A percentile compares a stretch with the other conserved stretches of the same genome.
These are phyloP conservation scores for Blumeria hordei DNA, from an alignment of 2,329 filamentous ascomycete species.

Conservation along the genomic window DNA sequence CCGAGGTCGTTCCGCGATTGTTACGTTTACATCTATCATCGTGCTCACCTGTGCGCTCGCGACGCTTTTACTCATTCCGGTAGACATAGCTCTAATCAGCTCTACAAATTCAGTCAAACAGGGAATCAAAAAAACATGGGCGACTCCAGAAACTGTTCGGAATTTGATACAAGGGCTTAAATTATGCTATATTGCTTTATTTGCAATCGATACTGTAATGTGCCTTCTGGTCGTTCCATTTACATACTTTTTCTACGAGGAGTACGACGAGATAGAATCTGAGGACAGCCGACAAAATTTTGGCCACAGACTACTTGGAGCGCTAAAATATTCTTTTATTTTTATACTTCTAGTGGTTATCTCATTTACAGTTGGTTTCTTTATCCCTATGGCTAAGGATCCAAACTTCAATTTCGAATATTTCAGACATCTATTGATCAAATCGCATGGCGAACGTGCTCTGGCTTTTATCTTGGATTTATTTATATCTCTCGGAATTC, in stretches of 20 bases:
- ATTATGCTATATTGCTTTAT: constrained; percentile 78
- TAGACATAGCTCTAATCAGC: constrained; percentile 86
- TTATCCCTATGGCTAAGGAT: constrained; percentile 57
- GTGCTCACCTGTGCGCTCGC: constrained; percentile 72
- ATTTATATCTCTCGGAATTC: constrained; percentile 65
- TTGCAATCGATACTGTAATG: constrained; percentile 72
- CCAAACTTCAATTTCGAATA: constrained; percentile 60
- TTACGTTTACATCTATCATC: constrained; percentile 66
- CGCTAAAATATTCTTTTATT: constrained; percentile 70
- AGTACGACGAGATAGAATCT: constrained; percentile 76
- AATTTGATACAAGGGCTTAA: constrained; percentile 60
- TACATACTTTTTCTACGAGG: constrained; percentile 94
- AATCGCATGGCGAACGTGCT: constrained; percentile 81
- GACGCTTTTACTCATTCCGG: constrained; percentile 74
- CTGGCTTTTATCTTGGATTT: constrained; percentile 74
- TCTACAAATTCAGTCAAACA: constrained; percentile 54
- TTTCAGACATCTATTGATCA: constrained; percentile 61
- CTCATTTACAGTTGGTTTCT: constrained; percentile 81
- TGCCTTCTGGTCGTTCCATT: constrained; percentile 84
- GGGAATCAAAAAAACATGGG: constrained; percentile 85
- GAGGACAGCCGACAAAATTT: constrained; percentile 55
- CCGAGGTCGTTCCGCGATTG: constrained; percentile 58
- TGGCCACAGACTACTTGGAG: constrained; percentile 50
- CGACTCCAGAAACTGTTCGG: constrained; percentile 56
- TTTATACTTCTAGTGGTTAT: constrained; percentile 62